Evolutionary conservation across 192 early-diverging fungal species (phyloP).

Genomic region (Gigaspora rosea): DNA sequence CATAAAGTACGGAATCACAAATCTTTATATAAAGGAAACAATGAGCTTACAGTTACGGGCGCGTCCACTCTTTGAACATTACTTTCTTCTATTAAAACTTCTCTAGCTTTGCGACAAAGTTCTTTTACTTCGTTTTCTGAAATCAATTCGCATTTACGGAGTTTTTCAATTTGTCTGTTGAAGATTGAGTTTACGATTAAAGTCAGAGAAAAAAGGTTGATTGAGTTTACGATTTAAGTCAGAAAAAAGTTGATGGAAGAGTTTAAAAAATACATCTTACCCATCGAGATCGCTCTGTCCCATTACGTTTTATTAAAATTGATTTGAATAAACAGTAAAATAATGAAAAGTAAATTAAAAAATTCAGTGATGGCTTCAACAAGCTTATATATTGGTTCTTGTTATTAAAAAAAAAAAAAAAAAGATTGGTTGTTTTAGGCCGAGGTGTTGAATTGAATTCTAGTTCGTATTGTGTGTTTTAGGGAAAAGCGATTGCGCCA

Average conservation of each 20-base stretch:
- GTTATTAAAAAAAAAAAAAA: too few species aligned
- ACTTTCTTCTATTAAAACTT: slow-evolving; percentile 76
- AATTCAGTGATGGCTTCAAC: too few species aligned
- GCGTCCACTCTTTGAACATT: slow-evolving; percentile 86
- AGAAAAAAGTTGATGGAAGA: not conserved
- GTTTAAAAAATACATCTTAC: not conserved
- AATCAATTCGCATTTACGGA: slow-evolving; percentile 90
- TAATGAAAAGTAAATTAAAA: too few species aligned
- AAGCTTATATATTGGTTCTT: too few species aligned
- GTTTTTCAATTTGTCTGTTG: slow-evolving; percentile 79
- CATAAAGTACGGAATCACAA: not conserved
- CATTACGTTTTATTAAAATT: not conserved
- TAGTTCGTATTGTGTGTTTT: too few species aligned
- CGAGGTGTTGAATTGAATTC: too few species aligned
- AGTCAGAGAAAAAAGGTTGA: not conserved
- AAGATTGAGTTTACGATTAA: not conserved
- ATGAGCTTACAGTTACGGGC: slow-evolving; percentile 78
- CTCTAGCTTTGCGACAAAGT: slow-evolving; percentile 89
- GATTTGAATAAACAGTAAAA: too few species aligned
- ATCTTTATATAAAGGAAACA: not conserved
- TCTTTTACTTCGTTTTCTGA: slow-evolving; percentile 91
- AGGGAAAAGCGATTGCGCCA: too few species aligned
- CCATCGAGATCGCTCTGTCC: slow-evolving; percentile 23
- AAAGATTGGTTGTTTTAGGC: too few species aligned
- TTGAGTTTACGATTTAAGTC: not conserved